Conservation (phyloP, 768 basidiomycete genomes). For the Collybia sordida region DNA sequence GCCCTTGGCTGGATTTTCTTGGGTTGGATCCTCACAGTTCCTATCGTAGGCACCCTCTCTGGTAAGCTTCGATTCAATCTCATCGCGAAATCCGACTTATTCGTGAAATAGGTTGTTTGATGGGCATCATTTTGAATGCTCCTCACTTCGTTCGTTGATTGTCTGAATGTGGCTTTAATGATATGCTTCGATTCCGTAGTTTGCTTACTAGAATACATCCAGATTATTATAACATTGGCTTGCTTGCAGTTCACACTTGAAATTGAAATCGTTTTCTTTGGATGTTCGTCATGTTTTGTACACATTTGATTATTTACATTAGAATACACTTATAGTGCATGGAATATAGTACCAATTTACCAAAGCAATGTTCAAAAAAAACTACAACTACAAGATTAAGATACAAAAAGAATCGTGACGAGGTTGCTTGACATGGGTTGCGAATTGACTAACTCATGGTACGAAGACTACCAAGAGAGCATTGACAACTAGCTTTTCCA, state of each 20-base stretch:
- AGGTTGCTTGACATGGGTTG: no score
- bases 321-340: no score
- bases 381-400: no score
- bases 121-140: constrained; percentile 26
- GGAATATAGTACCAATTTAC: no score
- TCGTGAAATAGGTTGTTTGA: constrained; percentile 13
- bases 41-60: constrained; percentile 18
- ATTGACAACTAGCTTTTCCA: constrained; percentile 77
- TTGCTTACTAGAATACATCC: background rate
- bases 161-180: background rate
- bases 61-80: constrained; percentile 1
- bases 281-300: constrained; percentile 1
- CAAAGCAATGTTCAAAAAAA: no score
- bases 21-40: constrained; percentile 26
- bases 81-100: no score
- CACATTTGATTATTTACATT: background rate
- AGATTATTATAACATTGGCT: background rate
- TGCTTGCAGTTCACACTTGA: background rate
- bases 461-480: constrained; percentile 71
- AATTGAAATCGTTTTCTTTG: background rate
- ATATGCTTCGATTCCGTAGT: background rate
- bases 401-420: no score
- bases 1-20: constrained; percentile 26
- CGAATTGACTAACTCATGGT: constrained; percentile 42
- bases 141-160: constrained; percentile 17